These are phyloP conservation scores for Knoxdaviesia proteae DNA, from an alignment of 2,329 filamentous ascomycete species.

Conservation along the genomic window DNA sequence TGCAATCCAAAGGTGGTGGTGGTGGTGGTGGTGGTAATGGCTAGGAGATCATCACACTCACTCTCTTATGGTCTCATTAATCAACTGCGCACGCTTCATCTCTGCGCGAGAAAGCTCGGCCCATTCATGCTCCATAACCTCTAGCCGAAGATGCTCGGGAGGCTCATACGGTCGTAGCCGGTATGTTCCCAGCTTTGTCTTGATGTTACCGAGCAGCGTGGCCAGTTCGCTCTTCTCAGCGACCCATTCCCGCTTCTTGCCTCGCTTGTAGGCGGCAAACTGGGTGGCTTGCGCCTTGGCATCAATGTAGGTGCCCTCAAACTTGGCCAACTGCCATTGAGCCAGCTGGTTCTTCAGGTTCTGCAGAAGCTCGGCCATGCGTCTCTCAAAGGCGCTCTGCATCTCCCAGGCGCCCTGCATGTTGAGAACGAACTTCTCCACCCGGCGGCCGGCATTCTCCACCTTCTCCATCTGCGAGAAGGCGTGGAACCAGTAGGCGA, in stretches of 20 bases:
- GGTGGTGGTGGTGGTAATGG: too few relatives aligned
- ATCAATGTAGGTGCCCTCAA: conserved; percentile 80
- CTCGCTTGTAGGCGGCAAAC: conserved; percentile 79
- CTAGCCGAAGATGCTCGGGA: conserved; percentile 61
- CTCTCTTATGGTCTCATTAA: conserved; percentile 97
- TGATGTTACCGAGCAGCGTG: conserved; percentile 88
- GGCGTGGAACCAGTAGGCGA: conserved; percentile 99
- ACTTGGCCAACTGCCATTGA: conserved; percentile 58
- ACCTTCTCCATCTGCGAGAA: conserved; percentile 98
- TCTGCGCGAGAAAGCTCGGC: conserved; percentile 58
- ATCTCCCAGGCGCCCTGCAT: conserved; percentile 99
- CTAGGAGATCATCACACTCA: conserved; percentile 17
- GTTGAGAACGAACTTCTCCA: conserved; percentile 96
- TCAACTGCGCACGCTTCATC: conserved; percentile 72
- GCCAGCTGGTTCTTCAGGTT: conserved; percentile 54
- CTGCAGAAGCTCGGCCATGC: conserved; percentile 66
- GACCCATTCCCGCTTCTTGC: conserved; percentile 84
- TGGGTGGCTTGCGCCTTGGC: conserved; percentile 69
- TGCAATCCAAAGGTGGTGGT: too few relatives aligned
- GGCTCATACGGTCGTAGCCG: conserved; percentile 79
- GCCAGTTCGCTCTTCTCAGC: conserved; percentile 93
- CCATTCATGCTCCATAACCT: conserved; percentile 72
- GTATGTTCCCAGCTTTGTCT: conserved; percentile 94
- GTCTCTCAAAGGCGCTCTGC: conserved; percentile 86
- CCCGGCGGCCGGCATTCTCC: conserved; percentile 84